Evolutionary conservation across 2,329 filamentous ascomycete species (phyloP).

Genomic region (Pochonia chlamydosporia): DNA sequence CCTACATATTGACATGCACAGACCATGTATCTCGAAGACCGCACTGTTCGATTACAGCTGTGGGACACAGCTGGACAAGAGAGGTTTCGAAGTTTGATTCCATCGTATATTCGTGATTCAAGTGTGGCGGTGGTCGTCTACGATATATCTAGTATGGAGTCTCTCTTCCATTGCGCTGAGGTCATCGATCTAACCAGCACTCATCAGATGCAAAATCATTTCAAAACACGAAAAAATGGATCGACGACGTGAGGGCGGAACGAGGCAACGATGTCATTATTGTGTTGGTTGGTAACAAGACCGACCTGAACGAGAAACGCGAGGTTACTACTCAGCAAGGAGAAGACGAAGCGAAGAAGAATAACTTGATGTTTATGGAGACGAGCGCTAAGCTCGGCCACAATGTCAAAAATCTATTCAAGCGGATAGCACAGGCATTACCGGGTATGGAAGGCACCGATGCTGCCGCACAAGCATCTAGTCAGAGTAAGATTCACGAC

Average conservation of each 20-base stretch:
- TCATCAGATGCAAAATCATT: slow-evolving; percentile 80
- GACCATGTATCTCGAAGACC: slow-evolving; percentile 99
- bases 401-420: slow-evolving; percentile 96
- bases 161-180: slow-evolving; percentile 8
- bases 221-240: slow-evolving; percentile 99
- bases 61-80: slow-evolving; percentile 99
- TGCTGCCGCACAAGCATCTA: slow-evolving; percentile 63
- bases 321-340: slow-evolving; percentile 95
- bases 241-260: slow-evolving; percentile 95
- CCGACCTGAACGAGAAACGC: slow-evolving; percentile 94
- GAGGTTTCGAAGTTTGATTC: slow-evolving; percentile 92
- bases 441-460: slow-evolving; percentile 95
- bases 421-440: slow-evolving; percentile 94
- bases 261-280: slow-evolving; percentile 98
- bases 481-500: slow-evolving; percentile 61
- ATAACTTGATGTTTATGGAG: slow-evolving; percentile 98
- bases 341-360: slow-evolving; percentile 96
- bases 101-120: slow-evolving; percentile 97
- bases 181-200: slow-evolving; percentile 1
- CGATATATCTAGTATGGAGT: slow-evolving; percentile 75
- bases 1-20: slow-evolving; percentile 10
- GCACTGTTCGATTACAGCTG: slow-evolving; percentile 92
- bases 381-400: slow-evolving; percentile 96
- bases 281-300: slow-evolving; percentile 98
- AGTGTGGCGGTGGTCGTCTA: slow-evolving; percentile 98